Evolutionary conservation across 768 basidiomycete species (phyloP).

Genomic region (Rhodotorula diobovata): DNA sequence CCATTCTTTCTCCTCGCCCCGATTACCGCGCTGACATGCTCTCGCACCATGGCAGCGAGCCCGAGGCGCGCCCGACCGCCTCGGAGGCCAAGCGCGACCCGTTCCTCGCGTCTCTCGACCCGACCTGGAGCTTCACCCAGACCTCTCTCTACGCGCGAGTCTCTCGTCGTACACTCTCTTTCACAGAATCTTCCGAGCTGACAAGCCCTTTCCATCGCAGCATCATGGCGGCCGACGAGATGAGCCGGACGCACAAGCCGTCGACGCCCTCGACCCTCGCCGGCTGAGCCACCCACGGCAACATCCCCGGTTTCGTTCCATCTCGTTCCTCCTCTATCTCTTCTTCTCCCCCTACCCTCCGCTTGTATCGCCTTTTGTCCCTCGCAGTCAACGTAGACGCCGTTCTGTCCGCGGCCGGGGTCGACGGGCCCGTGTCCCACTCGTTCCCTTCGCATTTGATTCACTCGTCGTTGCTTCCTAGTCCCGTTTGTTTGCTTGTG

Average conservation of each 20-base stretch:
- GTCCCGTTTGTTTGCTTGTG: too few relatives aligned
- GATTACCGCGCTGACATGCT: not conserved
- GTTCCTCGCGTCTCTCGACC: slow-evolving; percentile 30
- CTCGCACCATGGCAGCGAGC: slow-evolving; percentile 21
- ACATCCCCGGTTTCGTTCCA: too few relatives aligned
- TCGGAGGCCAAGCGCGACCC: slow-evolving; percentile 35
- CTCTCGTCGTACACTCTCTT: too few relatives aligned
- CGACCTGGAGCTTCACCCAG: slow-evolving; percentile 34
- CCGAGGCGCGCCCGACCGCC: slow-evolving; percentile 37
- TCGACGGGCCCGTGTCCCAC: too few relatives aligned
- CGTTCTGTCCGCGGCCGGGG: too few relatives aligned
- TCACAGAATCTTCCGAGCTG: not conserved
- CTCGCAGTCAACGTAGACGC: too few relatives aligned
- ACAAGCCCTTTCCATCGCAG: not conserved
- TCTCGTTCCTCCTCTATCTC: not conserved
- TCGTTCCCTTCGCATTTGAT: too few relatives aligned
- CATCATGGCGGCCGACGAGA: slow-evolving; percentile 26
- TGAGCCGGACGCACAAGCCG: slow-evolving; percentile 10
- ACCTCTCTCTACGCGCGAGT: slow-evolving; percentile 20
- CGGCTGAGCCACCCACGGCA: not conserved
- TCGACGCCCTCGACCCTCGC: slow-evolving; percentile 14
- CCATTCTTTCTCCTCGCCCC: not conserved
- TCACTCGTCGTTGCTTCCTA: too few relatives aligned
- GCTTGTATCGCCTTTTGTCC: too few relatives aligned
- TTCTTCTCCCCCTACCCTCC: too few relatives aligned